Evolutionary conservation across 495 filamentous ascomycete genomes (phyloP), one percentile per base, ranked within the genome.

Genomic region (Aspergillus sclerotioniger): DNA sequence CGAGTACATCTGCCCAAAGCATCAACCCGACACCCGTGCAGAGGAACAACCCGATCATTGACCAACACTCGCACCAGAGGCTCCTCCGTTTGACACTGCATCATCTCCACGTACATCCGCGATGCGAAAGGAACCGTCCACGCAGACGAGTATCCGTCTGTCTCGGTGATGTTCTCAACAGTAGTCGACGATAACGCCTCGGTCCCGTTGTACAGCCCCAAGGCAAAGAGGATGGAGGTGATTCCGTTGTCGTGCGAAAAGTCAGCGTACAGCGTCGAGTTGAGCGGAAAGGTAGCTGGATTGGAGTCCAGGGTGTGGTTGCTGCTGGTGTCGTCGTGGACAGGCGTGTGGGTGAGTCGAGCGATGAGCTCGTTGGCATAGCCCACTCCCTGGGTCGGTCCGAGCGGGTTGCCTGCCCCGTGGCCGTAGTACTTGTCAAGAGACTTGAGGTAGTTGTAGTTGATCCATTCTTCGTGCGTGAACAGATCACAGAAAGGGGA

Each of bases 191-290:
- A 73, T 1, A 87, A 70, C 0, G 74, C 70, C 7, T 51, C 62
- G 0, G 84, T 88, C 20, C 63, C 67, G 33, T 90, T 87, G 66
- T 89, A 94, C 53, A 95, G 60, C 0, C 90, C 87, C 57, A 96
- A 64, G 0, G 90, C 89, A 16, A 81, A 81, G 69, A 89, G 86
- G 31, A 91, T 83, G 16, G 78, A 76, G 13, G 84, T 83, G 83
- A 95, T 87, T 57, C 88, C 84, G 66, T 94, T 95, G 71, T 96
- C 91, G 64, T 96, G 91, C 19, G 85, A 87, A 66, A 96, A 95
- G 71, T 96, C 91, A 0, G 89, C 90, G 58, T 91, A 96, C 4
- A 94, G 68, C 6, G 57, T 71, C 16, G 73, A 69, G 43, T 83
- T 77, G 8, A 94, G 67, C 0, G 91, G 90, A 64, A 95, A 96